These are phyloP conservation scores for Ephemerocybe angulata DNA, from an alignment of 768 basidiomycete species.

Conservation along the genomic window DNA sequence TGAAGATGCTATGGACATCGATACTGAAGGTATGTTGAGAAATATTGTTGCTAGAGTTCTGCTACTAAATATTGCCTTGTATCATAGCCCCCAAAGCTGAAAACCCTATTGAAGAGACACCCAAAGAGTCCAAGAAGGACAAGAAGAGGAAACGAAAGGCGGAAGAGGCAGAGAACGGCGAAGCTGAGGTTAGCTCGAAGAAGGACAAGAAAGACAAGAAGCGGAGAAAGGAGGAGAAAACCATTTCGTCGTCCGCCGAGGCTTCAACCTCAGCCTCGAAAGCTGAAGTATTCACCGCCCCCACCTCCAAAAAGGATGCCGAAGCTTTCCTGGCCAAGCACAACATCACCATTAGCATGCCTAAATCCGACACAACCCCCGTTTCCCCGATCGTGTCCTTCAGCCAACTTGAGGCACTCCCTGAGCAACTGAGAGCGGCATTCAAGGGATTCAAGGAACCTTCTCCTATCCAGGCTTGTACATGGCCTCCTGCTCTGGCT, in stretches of 20 bases:
- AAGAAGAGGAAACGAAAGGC: conserved; percentile 41
- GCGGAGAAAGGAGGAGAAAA: conserved; percentile 31
- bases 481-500: conserved; percentile 85
- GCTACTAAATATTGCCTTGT: background rate
- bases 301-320: conserved; percentile 38
- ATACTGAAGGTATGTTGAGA: conserved; percentile 20
- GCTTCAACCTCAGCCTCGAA: conserved; percentile 14
- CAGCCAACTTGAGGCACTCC: conserved; percentile 58
- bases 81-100: conserved; percentile 4
- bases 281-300: conserved; percentile 17
- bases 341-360: conserved; percentile 62
- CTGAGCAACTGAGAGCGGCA: conserved; percentile 54
- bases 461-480: conserved; percentile 92
- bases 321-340: conserved; percentile 68
- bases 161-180: conserved; percentile 15
- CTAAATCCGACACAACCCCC: conserved; percentile 36
- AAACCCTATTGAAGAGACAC: conserved; percentile 13
- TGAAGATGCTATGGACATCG: conserved; percentile 10
- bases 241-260: conserved; percentile 16
- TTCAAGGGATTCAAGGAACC: conserved; percentile 79
- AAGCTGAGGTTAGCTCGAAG: conserved; percentile 30
- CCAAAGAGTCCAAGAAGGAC: conserved; percentile 30
- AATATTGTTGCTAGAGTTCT: background rate
- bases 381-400: conserved; percentile 74
- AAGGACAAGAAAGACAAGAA: conserved; percentile 46